Conservation (phyloP, 1,284 basidiomycete genomes). For the Fomes fomentarius region DNA sequence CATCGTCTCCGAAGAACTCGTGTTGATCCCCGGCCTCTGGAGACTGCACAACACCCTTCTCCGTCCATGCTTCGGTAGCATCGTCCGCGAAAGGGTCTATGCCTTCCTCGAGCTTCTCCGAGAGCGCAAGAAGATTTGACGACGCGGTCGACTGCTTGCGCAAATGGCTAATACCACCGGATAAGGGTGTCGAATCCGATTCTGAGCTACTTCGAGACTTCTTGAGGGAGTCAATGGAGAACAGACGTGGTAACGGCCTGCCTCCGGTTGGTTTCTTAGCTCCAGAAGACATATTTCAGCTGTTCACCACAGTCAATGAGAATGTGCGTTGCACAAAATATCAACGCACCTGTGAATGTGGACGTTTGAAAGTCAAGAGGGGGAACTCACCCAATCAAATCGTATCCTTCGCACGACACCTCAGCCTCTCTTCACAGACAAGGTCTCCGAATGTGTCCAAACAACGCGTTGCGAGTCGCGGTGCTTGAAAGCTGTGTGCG, state of each 20-base stretch:
- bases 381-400: too few species aligned
- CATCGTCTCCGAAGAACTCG: constrained; percentile 5
- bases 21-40: constrained; percentile 14
- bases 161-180: constrained; percentile 20
- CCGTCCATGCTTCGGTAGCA: constrained; percentile 18
- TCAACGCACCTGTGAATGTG: too few species aligned
- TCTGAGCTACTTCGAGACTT: constrained; percentile 29
- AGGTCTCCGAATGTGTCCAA: too few species aligned
- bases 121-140: constrained; percentile 21
- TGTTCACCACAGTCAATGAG: too few species aligned
- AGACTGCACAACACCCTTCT: constrained; percentile 21
- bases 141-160: constrained; percentile 20
- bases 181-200: constrained; percentile 20
- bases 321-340: too few species aligned
- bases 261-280: constrained; percentile 36
- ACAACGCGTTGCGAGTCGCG: too few species aligned
- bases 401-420: too few species aligned
- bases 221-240: constrained; percentile 39
- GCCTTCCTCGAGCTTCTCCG: constrained; percentile 21
- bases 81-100: constrained; percentile 18
- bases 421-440: too few species aligned
- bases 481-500: too few species aligned
- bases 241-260: constrained; percentile 35
- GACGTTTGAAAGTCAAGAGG: too few species aligned
- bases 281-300: constrained; percentile 16